Evolutionary conservation across 1,284 basidiomycete species (phyloP), one percentile per base, ranked within the genome.

Genomic region (Phylloboletellus chloephorus): DNA sequence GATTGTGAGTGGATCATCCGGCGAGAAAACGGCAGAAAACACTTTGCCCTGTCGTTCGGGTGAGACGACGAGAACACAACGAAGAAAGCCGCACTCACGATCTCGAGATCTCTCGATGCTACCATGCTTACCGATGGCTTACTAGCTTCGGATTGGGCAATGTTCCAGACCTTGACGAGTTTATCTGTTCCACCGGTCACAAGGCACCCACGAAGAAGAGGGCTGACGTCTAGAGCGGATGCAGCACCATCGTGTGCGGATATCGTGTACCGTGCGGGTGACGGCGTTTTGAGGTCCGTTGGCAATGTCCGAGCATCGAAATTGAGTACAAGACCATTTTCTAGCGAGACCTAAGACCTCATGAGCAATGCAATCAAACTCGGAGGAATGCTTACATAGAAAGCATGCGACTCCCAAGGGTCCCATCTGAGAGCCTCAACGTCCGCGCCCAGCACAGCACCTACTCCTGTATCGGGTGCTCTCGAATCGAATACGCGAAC

Each of bases 341-440:
- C 94, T 19, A 96, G 73, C 2, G 92, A 89, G 12, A 93, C 88
- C 86, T 94, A 44, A 1, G 2, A 9, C 28, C n/a, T 22, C 36
- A 12, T 49, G 33, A 47, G 41, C 21, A 44, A 22, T 20, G 12
- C 16, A 10, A n/a, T 5, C 29, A 6, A 7, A 7, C 25, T 11
- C 3, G 7, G n/a, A 9, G 17, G 42, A 19, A 34, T 26, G 63
- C 86, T 61, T 50, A 95, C 94, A 56, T 92, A 92, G 71, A 98
- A 98, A 4, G 76, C 74, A 47, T 85, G 78, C 3, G 74, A 73
- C 43, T 91, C 83, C 88, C 91, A 97, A 37, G 94, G 95, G 67
- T 98, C 93, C 96, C 96, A 98, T 48, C 84, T 70, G 30, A 98
- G 67, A 33, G 88, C 87, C 66, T 99, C 95, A 10, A 98, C 92